Conservation (phyloP, 306 rosid species). For the Mimosa bimucronata region DNA sequence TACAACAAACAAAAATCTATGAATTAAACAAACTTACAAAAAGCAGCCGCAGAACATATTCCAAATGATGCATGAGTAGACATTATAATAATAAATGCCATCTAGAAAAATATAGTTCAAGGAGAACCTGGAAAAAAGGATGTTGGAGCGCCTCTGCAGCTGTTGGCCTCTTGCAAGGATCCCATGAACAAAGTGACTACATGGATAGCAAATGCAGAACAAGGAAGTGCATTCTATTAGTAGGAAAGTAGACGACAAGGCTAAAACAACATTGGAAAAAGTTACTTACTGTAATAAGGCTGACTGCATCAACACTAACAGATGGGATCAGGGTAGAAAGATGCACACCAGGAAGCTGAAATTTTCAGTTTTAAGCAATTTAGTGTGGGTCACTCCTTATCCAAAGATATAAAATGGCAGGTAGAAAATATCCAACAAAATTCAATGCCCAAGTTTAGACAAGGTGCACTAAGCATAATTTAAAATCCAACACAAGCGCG, state of each 20-base stretch:
- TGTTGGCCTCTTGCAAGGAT: constrained; percentile 72
- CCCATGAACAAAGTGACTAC: constrained; percentile 76
- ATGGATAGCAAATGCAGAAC: not conserved
- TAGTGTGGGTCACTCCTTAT: constrained; percentile 13
- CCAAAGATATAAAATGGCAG: constrained; percentile 8
- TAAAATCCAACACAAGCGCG: not conserved
- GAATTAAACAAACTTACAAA: not conserved
- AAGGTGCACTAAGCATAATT: not conserved
- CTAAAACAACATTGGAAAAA: not conserved
- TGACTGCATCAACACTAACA: constrained; percentile 73
- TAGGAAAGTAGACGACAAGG: not conserved
- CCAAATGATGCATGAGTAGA: not conserved
- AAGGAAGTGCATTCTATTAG: not conserved
- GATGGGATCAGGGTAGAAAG: constrained; percentile 76
- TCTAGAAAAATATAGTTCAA: not conserved
- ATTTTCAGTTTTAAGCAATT: constrained; percentile 19
- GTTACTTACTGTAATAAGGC: constrained; percentile 67
- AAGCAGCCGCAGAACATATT: not conserved
- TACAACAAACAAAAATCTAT: constrained; percentile 33
- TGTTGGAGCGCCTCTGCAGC: constrained; percentile 76
- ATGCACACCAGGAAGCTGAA: constrained; percentile 73
- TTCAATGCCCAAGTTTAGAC: not conserved
- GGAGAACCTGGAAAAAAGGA: constrained; percentile 68
- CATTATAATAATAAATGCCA: not conserved
- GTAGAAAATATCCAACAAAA: not conserved